Base-by-base conservation (phyloP, 345 rosid species). In the Euphorbia lathyris region DNA sequence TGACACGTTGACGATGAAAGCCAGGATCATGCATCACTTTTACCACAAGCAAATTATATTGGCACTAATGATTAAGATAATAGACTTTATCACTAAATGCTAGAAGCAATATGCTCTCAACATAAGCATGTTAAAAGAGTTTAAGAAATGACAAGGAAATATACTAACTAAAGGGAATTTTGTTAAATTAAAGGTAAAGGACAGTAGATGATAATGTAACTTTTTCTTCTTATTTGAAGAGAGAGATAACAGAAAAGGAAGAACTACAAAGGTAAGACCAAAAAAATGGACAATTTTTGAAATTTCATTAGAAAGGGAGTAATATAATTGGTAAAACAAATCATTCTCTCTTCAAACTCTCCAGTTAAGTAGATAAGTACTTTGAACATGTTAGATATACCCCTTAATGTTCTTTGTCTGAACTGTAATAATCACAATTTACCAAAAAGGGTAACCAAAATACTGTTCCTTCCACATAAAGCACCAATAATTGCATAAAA, bases 401-500 rank as follows among this genome's bases (percentile, higher is more conserved):
- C 64, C 64, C 32, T 17, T 3, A 32, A 19, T 60, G 43, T 23
- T 32, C 45, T 57, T 55, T 19, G 2, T 29, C 64, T 32, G 5
- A 34, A 60, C 64, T 32, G 5, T 19, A 60, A 7, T 20, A 34
- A 32, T 3, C 64, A 60, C 19, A 32, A 32, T 19, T 13, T 57
- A 40, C 36, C 32, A 13, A 55, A 55, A 10, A 47, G 14, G 13
- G 29, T 25, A 25, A 10, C 59, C 30, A 55, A 23, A 29, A 4
- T 17, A 59, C 22, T 2, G 12, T 12, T 27, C 36, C 34, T 14
- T 13, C 62, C 38, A 25, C 29, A 22, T 32, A 38, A 25, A 38
- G 25, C 71, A 68, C 14, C 63, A 55, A 20, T 51, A 20, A 47
- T 40, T 55, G 52, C 26, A 43, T 12, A n/a, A 59, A 51, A 43